Evolutionary conservation across 257 asterid species (phyloP), one percentile per base, ranked within the genome.

Genomic region (Ocimum tenuiflorum): DNA sequence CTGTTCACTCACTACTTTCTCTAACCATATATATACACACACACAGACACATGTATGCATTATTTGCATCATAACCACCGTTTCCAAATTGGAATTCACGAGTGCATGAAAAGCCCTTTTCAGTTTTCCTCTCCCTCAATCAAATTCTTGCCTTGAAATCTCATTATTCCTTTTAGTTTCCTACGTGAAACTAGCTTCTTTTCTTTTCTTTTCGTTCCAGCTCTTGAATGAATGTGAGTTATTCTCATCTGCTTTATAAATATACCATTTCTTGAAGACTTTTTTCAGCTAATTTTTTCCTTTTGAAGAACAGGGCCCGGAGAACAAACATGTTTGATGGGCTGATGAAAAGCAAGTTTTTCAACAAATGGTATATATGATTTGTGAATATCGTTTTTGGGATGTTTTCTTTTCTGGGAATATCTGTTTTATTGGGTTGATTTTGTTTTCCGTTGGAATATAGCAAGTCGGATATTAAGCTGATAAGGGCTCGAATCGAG

Each of bases 381-480:
- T 67, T 38, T 22, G 41, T 22, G 61, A 47, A 22, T 33, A 8
- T 3, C 29, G 47, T 57, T 42, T 15, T 56, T 18, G 15, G 0
- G 35, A 23, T 48, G 7, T 4, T 54, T 65, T 36, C 1, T 35
- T 68, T 42, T 23, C 13, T 57, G 0, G 3, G 0, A 33, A 10
- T 59, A 46, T 31, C 50, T 56, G 7, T 23, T 46, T 2, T 39
- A 13, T 66, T 58, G 27, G 55, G 17, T 46, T 51, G 60, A 11
- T 46, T 49, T 52, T 65, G 60, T 6, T 63, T 42, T 56, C 42
- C 33, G 50, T 11, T 27, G 69, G 14, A 71, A 42, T 65, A 15
- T 70, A 92, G 99, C 83, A 92, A 89, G 82, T 66, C 87, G 38
- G 88, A 80, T 65, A 56, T 82, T 27, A 86, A 77, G 87, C 65